Evolutionary conservation across 495 filamentous ascomycete genomes (phyloP), one percentile per base, ranked within the genome.

Genomic region (Pyronema domesticum): DNA sequence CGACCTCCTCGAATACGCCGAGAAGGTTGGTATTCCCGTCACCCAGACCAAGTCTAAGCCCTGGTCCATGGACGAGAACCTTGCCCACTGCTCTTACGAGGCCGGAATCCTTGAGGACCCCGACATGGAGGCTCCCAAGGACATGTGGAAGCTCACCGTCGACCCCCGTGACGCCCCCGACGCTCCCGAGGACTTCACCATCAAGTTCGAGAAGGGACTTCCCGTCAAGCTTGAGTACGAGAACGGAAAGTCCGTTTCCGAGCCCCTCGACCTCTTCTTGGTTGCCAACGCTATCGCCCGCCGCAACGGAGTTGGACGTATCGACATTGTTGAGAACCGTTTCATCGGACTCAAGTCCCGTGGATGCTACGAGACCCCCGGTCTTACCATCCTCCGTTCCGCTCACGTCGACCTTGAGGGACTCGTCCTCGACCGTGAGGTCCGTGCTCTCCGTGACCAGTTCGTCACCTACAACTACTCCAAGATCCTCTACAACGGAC

Each of bases 301-400:
- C 58, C 75, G 71, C 48, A 67, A 89, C 68, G 89, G 89, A 65
- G 74, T 94, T 56, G 89, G 89, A 59, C 73, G 89, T 64, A 82
- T 94, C 59, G 88, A 95, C 65, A 95, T 95, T 61, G 89, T 89
- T 49, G 88, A 95, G 76, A 86, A 83, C 71, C 77, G 84, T 45
- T 89, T 86, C 72, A 85, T 89, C 62, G 85, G 70, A 46, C 71
- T 91, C 65, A 93, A 94, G 77, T 81, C 76, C 66, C 79, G 87
- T 63, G 88, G 88, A 61, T 94, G 88, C 77, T 94, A 95, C 73
- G 89, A 94, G 67, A 81, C 86, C 49, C 78, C 80, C 45, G 74
- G 75, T 59, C 69, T 86, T 44, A 89, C 84, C 50, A 78, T 79
- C 69, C 73, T 85, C 49, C 80, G 86, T 49, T 71, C 78, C 53